phyloP scores from a whole-genome alignment of 208 protist species.

The Acanthamoeba healyi region DNA sequence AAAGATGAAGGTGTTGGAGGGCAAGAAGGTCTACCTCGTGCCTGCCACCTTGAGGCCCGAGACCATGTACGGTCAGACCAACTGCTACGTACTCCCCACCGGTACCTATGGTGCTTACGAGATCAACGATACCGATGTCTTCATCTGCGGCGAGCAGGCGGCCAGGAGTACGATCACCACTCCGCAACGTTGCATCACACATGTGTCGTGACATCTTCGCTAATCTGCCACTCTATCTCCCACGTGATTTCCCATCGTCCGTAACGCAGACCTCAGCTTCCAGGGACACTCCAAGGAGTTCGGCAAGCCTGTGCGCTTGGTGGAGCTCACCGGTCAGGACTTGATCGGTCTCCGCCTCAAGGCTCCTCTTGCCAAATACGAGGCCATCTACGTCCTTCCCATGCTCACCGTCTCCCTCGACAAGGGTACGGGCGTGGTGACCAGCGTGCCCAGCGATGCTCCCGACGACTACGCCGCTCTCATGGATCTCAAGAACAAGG shows the following conservation, averaged over 20 bases:
- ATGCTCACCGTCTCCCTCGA: constrained; percentile 97
- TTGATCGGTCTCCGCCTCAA: constrained; percentile 96
- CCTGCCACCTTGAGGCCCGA: constrained; percentile 99
- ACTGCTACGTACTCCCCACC: constrained; percentile 98
- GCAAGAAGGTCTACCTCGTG: constrained; percentile 95
- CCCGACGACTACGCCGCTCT: constrained; percentile 99
- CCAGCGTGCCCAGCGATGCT: constrained; percentile 98
- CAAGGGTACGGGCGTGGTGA: constrained; percentile 99
- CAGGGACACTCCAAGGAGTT: constrained; percentile 94
- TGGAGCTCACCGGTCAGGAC: constrained; percentile 93
- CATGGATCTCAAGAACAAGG: constrained; percentile 96
- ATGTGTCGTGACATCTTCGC: background rate
- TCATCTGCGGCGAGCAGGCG: constrained; percentile 95
- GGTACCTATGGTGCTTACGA: constrained; percentile 97
- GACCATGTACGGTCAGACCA: constrained; percentile 99
- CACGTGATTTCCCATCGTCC: too few species aligned
- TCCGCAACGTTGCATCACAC: background rate
- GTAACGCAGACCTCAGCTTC: constrained; percentile 92
- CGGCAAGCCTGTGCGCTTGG: constrained; percentile 93
- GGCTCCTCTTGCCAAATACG: constrained; percentile 94
- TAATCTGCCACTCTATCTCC: background rate
- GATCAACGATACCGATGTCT: constrained; percentile 94
- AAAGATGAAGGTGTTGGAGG: constrained; percentile 78
- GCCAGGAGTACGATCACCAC: constrained; percentile 93
- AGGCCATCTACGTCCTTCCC: constrained; percentile 97